Conservation (phyloP, 1,284 basidiomycete species). For the Ganoderma lucidum region DNA sequence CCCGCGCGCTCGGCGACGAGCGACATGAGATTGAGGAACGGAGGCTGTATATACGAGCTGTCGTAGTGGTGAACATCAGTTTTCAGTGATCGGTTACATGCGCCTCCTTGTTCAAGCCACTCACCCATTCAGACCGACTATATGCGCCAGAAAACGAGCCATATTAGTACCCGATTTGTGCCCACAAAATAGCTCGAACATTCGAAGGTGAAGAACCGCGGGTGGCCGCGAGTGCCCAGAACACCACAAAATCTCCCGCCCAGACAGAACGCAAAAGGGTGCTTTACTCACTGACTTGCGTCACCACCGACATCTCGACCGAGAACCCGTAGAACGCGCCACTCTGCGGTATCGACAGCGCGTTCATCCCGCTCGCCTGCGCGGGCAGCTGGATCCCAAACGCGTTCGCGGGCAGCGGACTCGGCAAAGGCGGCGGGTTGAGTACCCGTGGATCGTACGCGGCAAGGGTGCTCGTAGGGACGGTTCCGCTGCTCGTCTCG, state of each 20-base stretch:
- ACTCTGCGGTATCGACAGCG: slow-evolving; percentile 60
- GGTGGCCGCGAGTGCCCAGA: background rate
- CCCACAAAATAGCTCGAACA: background rate
- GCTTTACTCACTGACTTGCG: slow-evolving; percentile 61
- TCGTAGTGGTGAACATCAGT: background rate
- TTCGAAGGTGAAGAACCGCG: too few species aligned
- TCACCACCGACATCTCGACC: slow-evolving; percentile 76
- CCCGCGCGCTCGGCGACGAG: slow-evolving; percentile 70
- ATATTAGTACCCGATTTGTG: background rate
- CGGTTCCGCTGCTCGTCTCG: slow-evolving; percentile 29
- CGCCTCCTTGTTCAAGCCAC: slow-evolving; percentile 16
- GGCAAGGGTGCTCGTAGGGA: slow-evolving; percentile 44
- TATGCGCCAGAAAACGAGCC: background rate
- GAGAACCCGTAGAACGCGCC: slow-evolving; percentile 77
- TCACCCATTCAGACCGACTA: slow-evolving; percentile 65
- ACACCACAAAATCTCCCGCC: too few species aligned
- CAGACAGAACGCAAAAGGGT: background rate
- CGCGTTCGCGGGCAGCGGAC: slow-evolving; percentile 24
- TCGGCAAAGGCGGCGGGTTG: slow-evolving; percentile 32
- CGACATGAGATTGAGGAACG: slow-evolving; percentile 80
- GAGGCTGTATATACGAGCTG: slow-evolving; percentile 60
- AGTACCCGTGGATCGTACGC: slow-evolving; percentile 31
- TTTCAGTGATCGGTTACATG: slow-evolving; percentile 14
- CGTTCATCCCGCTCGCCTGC: slow-evolving; percentile 35
- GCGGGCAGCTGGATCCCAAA: slow-evolving; percentile 45